A percentile compares a stretch with the other conserved stretches of the same genome.
Conservation (phyloP, 805 yeast species). For the Candida glaebosa region DNA sequence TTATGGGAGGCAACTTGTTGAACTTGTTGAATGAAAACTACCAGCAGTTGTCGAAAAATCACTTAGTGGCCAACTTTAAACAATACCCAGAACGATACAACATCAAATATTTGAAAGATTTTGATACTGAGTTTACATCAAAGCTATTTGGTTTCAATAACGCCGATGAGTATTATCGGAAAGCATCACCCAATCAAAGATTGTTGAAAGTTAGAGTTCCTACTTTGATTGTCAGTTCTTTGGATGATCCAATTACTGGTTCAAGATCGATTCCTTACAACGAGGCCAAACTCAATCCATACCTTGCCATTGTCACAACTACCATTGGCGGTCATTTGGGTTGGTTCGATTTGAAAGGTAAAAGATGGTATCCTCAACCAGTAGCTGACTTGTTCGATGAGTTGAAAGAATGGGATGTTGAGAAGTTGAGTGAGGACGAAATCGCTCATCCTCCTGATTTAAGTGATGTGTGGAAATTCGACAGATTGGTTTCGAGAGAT, state of each 20-base stretch:
- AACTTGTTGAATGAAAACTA: slow-evolving; percentile 23
- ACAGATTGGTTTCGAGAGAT: slow-evolving; percentile 18
- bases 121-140: slow-evolving; percentile 62
- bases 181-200: slow-evolving; percentile 59
- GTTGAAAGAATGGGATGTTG: slow-evolving; percentile 26
- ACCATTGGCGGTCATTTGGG: slow-evolving; percentile 74
- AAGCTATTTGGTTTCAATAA: slow-evolving; percentile 59
- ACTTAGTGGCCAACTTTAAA: slow-evolving; percentile 23
- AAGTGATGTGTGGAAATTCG: slow-evolving; percentile 31
- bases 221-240: slow-evolving; percentile 52
- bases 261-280: slow-evolving; percentile 48
- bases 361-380: slow-evolving; percentile 40
- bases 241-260: slow-evolving; percentile 66
- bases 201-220: slow-evolving; percentile 59
- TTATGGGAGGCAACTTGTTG: slow-evolving; percentile 38
- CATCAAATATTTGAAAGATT: slow-evolving; percentile 45
- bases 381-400: slow-evolving; percentile 31
- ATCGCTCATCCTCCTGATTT: slow-evolving; percentile 26
- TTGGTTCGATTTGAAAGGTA: slow-evolving; percentile 33
- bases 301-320: slow-evolving; percentile 52
- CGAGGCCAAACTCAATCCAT: slow-evolving; percentile 56
- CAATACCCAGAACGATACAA: slow-evolving; percentile 26
- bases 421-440: slow-evolving; percentile 9
- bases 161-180: slow-evolving; percentile 61
- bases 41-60: slow-evolving; percentile 21